Base-by-base conservation (phyloP, 306 rosid genomes). In the Hippophae rhamnoides region DNA sequence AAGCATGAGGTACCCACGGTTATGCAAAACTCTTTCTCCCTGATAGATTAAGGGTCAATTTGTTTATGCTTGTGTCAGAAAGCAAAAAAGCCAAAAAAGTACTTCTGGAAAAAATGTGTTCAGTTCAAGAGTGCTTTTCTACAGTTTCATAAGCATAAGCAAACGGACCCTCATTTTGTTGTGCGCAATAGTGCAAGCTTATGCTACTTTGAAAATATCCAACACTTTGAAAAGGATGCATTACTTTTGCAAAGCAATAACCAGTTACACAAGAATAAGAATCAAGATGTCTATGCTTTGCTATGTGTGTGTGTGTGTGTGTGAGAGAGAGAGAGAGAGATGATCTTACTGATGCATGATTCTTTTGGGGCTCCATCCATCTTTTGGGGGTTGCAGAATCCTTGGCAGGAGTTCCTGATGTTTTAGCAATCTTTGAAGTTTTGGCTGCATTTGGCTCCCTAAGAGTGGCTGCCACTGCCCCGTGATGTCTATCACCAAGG, bases 381-480 rank as follows among this genome's bases (percentile, higher is more conserved):
- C 73, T 82, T 78, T 77, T 88, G 23, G 78, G 71, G 61, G 72
- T 54, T 52, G 71, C 52, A 14, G 82, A 78, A 71, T 77, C 74
- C 77, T 73, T 92, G 38, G 80, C 60, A 18, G 80, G 64, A 65
- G 73, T 49, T 64, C 74, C 76, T n/a, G 76, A 64, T 68, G 73
- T 69, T 66, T 76, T 81, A 11, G 76, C 52, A 48, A 55, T 62
- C 69, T 69, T 60, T 67, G 84, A 65, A 67, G 78, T 73, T 79
- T 70, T 84, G 67, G 89, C 65, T 48, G 65, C 65, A 65, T 69
- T 65, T 18, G 81, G 66, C 72, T 74, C 75, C 78, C 79, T 87
- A 64, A 13, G 63, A 68, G 78, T 65, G 63, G 76, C 61, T 60
- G 56, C 68, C 72, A 18, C 23, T 18, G 23, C 77, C 75, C 58